Base-by-base conservation (phyloP, 2,329 filamentous ascomycete genomes). In the Fusarium bulbicola region DNA sequence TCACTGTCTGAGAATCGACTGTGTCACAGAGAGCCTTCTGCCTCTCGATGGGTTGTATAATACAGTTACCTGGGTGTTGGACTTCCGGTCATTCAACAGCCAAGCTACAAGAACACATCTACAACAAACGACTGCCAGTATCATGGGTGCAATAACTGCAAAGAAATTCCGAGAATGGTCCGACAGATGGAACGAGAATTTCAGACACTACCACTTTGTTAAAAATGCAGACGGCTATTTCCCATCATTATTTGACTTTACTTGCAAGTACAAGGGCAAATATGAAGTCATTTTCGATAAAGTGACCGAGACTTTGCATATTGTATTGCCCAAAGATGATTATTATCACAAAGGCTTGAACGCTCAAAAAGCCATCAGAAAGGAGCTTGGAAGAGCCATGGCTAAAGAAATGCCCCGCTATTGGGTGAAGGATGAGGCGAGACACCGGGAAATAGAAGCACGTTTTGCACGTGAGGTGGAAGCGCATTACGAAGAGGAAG, bases 101-200 rank as follows among this genome's bases (percentile, higher is more conserved):
- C 3, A 9, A 7, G 7, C 16, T 0, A 49, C 1, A n/a, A 10
- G 3, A 30, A 9, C 28, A n/a, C 0, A 30, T 8, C 20, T 5
- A n/a, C 20, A 16, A 4, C 26, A 14, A 49, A 47, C 14, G 2
- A 16, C 28, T 12, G 28, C 3, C 14, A 30, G 13, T 3, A 30
- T 14, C 28, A 49, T 49, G 28, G 26, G 46, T n/a, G 20, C 14
- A 49, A 49, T 30, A 7, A 49, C 21, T 16, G 14, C 20, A 10
- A 16, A 13, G 2, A n/a, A n/a, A 8, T 30, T 30, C 10, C 28
- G 28, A 16, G 28, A 49, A 30, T 49, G 14, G 20, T 49, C 4
- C 16, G 28, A 49, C 2, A 30, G 1, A 12, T 49, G 28, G 46
- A 49, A 13, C 21, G 20, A 49, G 30, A 11, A 9, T 20, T 49